phyloP scores from a whole-genome alignment of 805 yeast species.

The Starmerella geochares region DNA sequence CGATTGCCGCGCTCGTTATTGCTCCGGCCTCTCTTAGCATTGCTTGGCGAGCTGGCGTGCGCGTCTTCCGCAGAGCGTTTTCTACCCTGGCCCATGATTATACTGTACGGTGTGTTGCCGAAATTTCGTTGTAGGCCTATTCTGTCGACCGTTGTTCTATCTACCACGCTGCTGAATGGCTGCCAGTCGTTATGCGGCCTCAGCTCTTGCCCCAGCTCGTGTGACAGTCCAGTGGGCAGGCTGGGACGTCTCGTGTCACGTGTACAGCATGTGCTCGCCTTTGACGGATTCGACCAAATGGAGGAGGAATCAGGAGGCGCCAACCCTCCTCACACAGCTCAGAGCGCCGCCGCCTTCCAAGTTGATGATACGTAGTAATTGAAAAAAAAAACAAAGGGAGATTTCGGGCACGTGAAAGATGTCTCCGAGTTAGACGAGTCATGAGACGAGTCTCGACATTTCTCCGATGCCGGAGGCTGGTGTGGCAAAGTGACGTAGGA shows the following conservation, averaged over 20 bases:
- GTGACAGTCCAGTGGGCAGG: no score
- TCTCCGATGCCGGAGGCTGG: not conserved
- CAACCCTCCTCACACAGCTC: no score
- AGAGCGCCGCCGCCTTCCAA: no score
- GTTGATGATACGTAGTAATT: no score
- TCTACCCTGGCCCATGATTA: not conserved
- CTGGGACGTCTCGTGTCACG: no score
- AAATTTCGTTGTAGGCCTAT: no score
- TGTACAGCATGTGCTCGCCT: no score
- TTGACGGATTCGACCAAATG: no score
- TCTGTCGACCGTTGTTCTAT: no score
- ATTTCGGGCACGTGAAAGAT: not conserved
- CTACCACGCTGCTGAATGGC: not conserved
- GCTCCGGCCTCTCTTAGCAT: not conserved
- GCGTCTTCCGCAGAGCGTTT: slow-evolving; percentile 1
- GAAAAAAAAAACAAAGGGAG: not conserved
- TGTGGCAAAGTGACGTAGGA: not conserved
- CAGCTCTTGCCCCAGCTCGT: no score
- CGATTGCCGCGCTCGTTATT: not conserved
- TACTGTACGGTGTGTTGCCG: not conserved
- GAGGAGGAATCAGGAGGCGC: no score
- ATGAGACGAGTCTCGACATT: not conserved
- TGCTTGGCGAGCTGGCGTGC: not conserved
- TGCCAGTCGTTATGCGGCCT: no score
- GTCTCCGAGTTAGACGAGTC: not conserved